These are phyloP conservation scores for Pichia sp. DNA, from an alignment of 1,139 yeast species.

Conservation along the genomic window DNA sequence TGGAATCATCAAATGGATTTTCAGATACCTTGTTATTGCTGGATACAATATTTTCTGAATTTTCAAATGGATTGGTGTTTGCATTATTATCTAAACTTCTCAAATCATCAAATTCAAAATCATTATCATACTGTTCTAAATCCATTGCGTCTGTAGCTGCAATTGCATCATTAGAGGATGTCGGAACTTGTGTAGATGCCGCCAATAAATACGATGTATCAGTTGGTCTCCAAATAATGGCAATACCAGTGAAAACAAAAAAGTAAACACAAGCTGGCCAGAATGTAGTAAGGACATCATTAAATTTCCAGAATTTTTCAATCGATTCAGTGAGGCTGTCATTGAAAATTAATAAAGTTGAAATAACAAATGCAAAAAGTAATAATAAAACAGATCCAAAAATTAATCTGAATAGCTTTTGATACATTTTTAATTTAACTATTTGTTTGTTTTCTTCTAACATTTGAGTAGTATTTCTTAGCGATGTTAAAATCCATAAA, in stretches of 20 bases:
- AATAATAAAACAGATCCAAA: slow-evolving; percentile 57
- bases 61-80: slow-evolving; percentile 28
- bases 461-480: slow-evolving; percentile 66
- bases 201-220: slow-evolving; percentile 93
- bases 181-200: slow-evolving; percentile 86
- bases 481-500: slow-evolving; percentile 63
- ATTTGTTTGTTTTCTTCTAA: slow-evolving; percentile 84
- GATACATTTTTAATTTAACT: slow-evolving; percentile 85
- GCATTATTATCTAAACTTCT: slow-evolving; percentile 39
- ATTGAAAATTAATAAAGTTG: slow-evolving; percentile 65
- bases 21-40: slow-evolving; percentile 7
- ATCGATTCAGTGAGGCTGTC: slow-evolving; percentile 72
- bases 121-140: slow-evolving; percentile 33
- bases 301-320: slow-evolving; percentile 87
- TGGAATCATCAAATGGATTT: slow-evolving; percentile 26
- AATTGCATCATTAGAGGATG: slow-evolving; percentile 66
- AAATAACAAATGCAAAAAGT: slow-evolving; percentile 60
- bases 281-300: slow-evolving; percentile 84
- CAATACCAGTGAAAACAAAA: slow-evolving; percentile 73
- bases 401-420: slow-evolving; percentile 66
- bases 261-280: slow-evolving; percentile 93
- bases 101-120: slow-evolving; percentile 70
- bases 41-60: slow-evolving; percentile 10
- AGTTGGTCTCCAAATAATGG: slow-evolving; percentile 96
- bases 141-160: slow-evolving; percentile 59